Evolutionary conservation across 176 grass and related monocot species (phyloP), one percentile per base, ranked within the genome.

Genomic region (Eleusine coracana): DNA sequence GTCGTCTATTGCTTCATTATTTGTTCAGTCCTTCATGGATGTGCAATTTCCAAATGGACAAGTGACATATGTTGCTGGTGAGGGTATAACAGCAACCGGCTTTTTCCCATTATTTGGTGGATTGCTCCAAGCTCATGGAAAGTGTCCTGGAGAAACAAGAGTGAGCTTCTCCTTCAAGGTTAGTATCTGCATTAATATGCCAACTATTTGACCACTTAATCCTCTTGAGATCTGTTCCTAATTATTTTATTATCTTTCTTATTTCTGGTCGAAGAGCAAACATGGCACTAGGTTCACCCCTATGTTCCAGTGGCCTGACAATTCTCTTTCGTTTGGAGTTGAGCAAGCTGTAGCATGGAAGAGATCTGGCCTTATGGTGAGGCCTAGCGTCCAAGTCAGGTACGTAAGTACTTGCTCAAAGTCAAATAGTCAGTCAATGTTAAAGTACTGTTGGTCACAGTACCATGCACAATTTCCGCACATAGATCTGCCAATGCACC

Each of bases 11-110:
- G 34, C 38, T 77, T 80, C 67, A 34, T 27, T 84, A 10, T 87
- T 69, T 75, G 34, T 79, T 87, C 83, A 99, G 93, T 92, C 93
- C n/a, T 99, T 93, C 78, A 90, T 99, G 96, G 96, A 99, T 75
- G 74, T 96, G 60, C 91, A 99, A 66, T 99, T 92, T 48, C 93
- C 96, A 71, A 96, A 94, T 83, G 91, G 96, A 67, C 93, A 99
- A 74, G 68, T 96, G 38, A 99, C 93, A 68, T 99, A 99, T 78
- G 91, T 89, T 85, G 93, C 96, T 84, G 89, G 93, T 70, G 96
- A 99, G 73, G 96, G 96, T 42, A 88, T 99, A 71, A 87, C 96
- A 25, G 89, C 83, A 87, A 99, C 83, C 83, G 89, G 85, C 36
- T 90, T 96, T 72, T 23, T 96, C 70, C 93, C 96, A 85, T 73